These are phyloP conservation scores for Fragaria nilgerrensis DNA, from an alignment of 306 rosid genomes.

Conservation along the genomic window DNA sequence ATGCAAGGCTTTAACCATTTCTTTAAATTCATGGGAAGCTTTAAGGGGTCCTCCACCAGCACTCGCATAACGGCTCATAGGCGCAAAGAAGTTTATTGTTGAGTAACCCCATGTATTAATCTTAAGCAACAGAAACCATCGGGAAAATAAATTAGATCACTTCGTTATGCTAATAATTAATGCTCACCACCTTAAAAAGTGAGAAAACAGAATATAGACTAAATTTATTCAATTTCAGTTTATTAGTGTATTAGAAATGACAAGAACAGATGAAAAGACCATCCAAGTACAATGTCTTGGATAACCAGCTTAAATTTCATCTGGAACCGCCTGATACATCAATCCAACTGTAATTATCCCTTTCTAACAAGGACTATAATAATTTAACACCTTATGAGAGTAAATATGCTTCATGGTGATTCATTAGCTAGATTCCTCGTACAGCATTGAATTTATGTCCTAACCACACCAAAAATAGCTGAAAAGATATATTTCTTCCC, in stretches of 20 bases:
- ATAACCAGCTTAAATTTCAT: background rate
- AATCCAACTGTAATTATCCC: background rate
- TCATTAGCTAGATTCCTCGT: background rate
- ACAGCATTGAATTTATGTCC: background rate
- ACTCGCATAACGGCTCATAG: conserved; percentile 97
- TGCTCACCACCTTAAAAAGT: background rate
- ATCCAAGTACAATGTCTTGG: background rate
- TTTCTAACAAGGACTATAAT: background rate
- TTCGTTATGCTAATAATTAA: conserved; percentile 14
- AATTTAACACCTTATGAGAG: background rate
- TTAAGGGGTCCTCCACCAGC: conserved; percentile 89
- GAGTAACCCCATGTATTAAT: conserved; percentile 99
- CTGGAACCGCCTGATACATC: background rate
- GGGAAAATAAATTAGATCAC: conserved; percentile 1
- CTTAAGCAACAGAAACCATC: conserved; percentile 40
- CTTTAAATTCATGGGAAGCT: conserved; percentile 83
- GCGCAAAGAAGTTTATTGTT: conserved; percentile 92
- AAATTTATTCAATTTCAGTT: conserved; percentile 1
- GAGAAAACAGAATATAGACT: background rate
- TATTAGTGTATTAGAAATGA: background rate
- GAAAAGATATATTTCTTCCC: background rate
- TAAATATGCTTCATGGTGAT: background rate
- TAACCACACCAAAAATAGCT: background rate
- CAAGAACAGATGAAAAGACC: conserved; percentile 1
- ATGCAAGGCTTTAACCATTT: conserved; percentile 95